Evolutionary conservation across 805 yeast species (phyloP).

Genomic region (Metschnikowia anglica): DNA sequence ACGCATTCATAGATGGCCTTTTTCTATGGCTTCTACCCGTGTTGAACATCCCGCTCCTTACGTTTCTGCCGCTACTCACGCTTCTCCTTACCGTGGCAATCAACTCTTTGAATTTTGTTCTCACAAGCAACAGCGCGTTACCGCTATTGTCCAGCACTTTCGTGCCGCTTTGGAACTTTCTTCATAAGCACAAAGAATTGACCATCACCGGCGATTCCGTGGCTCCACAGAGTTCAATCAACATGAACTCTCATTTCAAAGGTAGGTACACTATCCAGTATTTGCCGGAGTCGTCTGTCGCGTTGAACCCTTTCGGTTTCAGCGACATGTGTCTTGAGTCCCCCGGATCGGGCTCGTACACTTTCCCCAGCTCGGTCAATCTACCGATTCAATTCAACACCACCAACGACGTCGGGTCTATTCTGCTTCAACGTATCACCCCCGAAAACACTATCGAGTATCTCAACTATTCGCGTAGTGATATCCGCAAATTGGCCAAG

Average conservation of each 20-base stretch:
- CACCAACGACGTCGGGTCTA: slow-evolving; percentile 63
- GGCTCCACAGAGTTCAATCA: slow-evolving; percentile 35
- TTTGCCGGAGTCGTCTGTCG: slow-evolving; percentile 87
- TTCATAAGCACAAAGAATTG: slow-evolving; percentile 45
- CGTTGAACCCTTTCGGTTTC: slow-evolving; percentile 70
- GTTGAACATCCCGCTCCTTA: slow-evolving; percentile 72
- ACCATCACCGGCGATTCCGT: slow-evolving; percentile 53
- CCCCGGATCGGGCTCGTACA: slow-evolving; percentile 22
- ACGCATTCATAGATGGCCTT: slow-evolving; percentile 68
- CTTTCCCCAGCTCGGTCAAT: slow-evolving; percentile 25
- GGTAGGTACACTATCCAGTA: slow-evolving; percentile 86
- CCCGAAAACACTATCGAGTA: slow-evolving; percentile 49
- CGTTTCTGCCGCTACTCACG: slow-evolving; percentile 59
- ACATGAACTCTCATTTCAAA: slow-evolving; percentile 64
- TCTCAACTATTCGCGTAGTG: slow-evolving; percentile 56
- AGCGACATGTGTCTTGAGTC: slow-evolving; percentile 57
- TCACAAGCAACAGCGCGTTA: slow-evolving; percentile 51
- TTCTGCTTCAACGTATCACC: slow-evolving; percentile 63
- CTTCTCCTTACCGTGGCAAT: slow-evolving; percentile 47
- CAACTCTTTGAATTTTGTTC: slow-evolving; percentile 50
- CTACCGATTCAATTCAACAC: slow-evolving; percentile 83
- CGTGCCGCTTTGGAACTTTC: slow-evolving; percentile 44
- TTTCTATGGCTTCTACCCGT: slow-evolving; percentile 70
- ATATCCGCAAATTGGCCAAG: slow-evolving; percentile 44
- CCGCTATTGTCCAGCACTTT: slow-evolving; percentile 41